phyloP scores from a whole-genome alignment of 2,329 filamentous ascomycete species.

The Cladosporium sp. region DNA sequence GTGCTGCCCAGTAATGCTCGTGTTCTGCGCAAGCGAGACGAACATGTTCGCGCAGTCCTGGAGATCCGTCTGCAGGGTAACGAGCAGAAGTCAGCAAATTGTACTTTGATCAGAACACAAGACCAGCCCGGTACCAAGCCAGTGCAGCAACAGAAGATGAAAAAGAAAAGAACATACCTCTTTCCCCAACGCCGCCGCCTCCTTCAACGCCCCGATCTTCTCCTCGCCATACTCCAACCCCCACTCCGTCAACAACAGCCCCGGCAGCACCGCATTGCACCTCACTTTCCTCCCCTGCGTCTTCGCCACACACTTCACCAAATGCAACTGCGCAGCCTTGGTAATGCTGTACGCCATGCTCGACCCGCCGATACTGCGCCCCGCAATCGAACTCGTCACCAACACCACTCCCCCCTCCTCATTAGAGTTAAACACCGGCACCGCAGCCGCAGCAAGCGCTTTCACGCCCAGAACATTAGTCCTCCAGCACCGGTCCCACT shows the following conservation, averaged over 20 bases:
- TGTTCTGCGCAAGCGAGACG: slow-evolving; percentile 57
- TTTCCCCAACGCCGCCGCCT: slow-evolving; percentile 62
- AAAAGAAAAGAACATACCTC: slow-evolving; percentile 45
- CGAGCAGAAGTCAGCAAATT: slow-evolving; percentile 2
- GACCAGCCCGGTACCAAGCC: too few species aligned
- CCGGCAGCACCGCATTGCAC: slow-evolving; percentile 66
- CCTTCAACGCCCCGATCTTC: slow-evolving; percentile 54
- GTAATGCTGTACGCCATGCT: slow-evolving; percentile 74
- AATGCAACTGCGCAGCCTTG: slow-evolving; percentile 71
- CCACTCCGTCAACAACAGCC: slow-evolving; percentile 70
- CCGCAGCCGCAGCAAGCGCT: slow-evolving; percentile 58
- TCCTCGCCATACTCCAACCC: slow-evolving; percentile 52
- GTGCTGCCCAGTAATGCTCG: slow-evolving; percentile 52
- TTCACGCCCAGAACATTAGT: slow-evolving; percentile 59
- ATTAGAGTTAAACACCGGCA: slow-evolving; percentile 62
- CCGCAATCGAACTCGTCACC: slow-evolving; percentile 64
- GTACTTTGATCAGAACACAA: neutral
- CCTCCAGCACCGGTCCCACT: slow-evolving; percentile 68
- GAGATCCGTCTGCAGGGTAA: slow-evolving; percentile 47
- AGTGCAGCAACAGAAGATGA: neutral
- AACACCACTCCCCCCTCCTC: slow-evolving; percentile 65
- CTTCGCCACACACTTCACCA: slow-evolving; percentile 65
- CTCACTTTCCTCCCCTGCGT: slow-evolving; percentile 64
- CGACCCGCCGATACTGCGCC: slow-evolving; percentile 54
- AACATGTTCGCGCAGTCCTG: slow-evolving; percentile 60